A percentile compares a stretch with the other conserved stretches of the same genome.
Conservation (phyloP, 805 yeast genomes). For the Hanseniaspora osmophila region DNA sequence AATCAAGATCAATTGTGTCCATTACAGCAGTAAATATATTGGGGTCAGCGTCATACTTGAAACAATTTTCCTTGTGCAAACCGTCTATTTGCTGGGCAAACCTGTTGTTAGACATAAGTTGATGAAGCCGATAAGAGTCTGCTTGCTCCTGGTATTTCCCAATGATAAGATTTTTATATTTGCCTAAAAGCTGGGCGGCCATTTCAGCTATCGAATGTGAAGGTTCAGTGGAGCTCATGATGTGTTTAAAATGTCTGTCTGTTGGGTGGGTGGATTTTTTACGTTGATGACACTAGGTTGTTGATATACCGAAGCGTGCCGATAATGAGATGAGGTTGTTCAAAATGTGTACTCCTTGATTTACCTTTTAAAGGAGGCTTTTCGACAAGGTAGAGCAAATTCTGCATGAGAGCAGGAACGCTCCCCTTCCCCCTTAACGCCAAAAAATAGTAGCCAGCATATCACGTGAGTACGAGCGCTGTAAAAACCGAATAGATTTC, state of each 20-base stretch:
- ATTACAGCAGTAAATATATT: slow-evolving; percentile 41
- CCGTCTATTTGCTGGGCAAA: slow-evolving; percentile 16
- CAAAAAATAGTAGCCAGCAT: too few relatives aligned
- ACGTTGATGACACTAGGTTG: neutral
- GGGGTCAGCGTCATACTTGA: slow-evolving; percentile 27
- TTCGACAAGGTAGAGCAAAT: too few relatives aligned
- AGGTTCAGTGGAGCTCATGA: neutral
- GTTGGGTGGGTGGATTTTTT: neutral
- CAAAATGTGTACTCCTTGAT: too few relatives aligned
- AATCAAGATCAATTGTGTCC: slow-evolving; percentile 45
- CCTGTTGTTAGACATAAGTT: slow-evolving; percentile 10
- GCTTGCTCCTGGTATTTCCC: slow-evolving; percentile 10
- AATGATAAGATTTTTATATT: slow-evolving; percentile 8
- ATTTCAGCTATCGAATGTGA: neutral
- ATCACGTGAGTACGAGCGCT: too few relatives aligned
- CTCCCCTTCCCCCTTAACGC: too few relatives aligned
- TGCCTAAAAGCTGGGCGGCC: neutral
- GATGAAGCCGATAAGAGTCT: slow-evolving; percentile 9
- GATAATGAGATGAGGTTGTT: too few relatives aligned
- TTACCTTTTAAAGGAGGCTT: too few relatives aligned
- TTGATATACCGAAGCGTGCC: neutral
- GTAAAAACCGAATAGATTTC: too few relatives aligned
- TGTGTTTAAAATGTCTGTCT: neutral
- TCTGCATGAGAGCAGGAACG: too few relatives aligned
- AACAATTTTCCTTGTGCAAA: slow-evolving; percentile 13